These are phyloP conservation scores for Ilyonectria mors-panacis DNA, from an alignment of 2,329 filamentous ascomycete species.

Conservation along the genomic window DNA sequence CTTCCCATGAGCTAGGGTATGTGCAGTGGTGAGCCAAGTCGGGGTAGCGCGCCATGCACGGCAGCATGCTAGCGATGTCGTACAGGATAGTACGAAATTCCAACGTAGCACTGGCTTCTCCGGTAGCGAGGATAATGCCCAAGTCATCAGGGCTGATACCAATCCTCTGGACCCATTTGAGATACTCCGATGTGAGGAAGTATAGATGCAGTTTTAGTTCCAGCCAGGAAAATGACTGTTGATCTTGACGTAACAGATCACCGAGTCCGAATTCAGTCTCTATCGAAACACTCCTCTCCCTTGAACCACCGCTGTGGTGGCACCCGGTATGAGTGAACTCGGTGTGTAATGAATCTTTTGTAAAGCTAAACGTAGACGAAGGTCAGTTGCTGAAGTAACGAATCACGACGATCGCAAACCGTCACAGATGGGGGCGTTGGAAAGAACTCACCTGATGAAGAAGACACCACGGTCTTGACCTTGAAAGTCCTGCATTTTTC, in stretches of 20 bases:
- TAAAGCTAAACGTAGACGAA: background rate
- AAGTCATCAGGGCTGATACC: background rate
- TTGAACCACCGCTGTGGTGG: background rate
- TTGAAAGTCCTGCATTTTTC: background rate
- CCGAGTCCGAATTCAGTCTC: background rate
- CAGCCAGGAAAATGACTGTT: background rate
- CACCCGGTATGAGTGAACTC: conserved; percentile 3
- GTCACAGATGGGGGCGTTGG: no score
- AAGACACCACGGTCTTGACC: background rate
- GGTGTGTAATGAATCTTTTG: background rate
- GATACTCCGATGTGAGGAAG: background rate
- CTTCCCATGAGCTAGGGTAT: no score
- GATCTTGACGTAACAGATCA: background rate
- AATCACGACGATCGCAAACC: no score
- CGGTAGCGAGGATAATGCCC: background rate
- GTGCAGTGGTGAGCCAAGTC: background rate
- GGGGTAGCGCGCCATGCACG: background rate
- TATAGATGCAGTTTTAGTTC: conserved; percentile 3
- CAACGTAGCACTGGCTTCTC: no score
- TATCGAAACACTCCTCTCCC: background rate
- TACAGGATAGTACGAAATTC: background rate
- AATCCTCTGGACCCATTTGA: background rate
- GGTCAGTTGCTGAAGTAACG: no score
- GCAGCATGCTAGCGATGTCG: background rate
- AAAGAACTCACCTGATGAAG: conserved; percentile 4